Evolutionary conservation across 805 yeast genomes (phyloP).

Genomic region (Zygosaccharomyces lentus): DNA sequence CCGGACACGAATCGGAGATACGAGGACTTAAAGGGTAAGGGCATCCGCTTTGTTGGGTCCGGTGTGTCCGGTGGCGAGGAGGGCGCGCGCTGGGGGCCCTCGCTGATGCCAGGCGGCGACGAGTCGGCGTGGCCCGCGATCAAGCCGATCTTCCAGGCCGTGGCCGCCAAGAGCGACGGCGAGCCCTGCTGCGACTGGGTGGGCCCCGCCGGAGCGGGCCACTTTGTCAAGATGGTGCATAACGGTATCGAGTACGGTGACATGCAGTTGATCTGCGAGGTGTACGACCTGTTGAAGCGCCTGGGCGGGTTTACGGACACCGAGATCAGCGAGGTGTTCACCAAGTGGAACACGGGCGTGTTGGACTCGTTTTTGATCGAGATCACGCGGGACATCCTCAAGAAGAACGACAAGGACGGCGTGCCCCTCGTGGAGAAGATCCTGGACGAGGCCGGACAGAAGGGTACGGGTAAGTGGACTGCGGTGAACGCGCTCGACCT

Average conservation of each 20-base stretch:
- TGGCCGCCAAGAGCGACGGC: conserved; percentile 94
- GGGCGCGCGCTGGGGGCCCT: conserved; percentile 99
- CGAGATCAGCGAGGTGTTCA: conserved; percentile 91
- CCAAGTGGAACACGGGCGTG: conserved; percentile 95
- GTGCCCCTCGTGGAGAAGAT: conserved; percentile 94
- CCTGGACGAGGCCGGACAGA: conserved; percentile 95
- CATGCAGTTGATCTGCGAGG: conserved; percentile 98
- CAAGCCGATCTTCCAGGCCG: conserved; percentile 92
- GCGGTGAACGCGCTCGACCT: conserved; percentile 96
- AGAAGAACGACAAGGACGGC: conserved; percentile 85
- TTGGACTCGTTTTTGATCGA: conserved; percentile 95
- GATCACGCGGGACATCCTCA: conserved; percentile 92
- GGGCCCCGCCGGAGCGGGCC: conserved; percentile 99
- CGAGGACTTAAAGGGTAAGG: conserved; percentile 82
- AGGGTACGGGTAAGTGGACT: conserved; percentile 99
- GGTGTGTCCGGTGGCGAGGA: conserved; percentile 99
- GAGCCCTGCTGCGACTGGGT: conserved; percentile 99
- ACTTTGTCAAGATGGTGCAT: conserved; percentile 99
- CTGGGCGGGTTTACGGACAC: conserved; percentile 84
- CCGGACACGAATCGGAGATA: conserved; percentile 97
- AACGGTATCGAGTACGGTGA: conserved; percentile 99
- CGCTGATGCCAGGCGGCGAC: conserved; percentile 99
- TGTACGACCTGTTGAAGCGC: conserved; percentile 93
- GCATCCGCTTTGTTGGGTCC: conserved; percentile 90
- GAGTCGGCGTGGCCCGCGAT: conserved; percentile 98